Evolutionary conservation across 1,284 basidiomycete genomes (phyloP), one percentile per base, ranked within the genome.

Genomic region (Taiwanofungus camphoratus): DNA sequence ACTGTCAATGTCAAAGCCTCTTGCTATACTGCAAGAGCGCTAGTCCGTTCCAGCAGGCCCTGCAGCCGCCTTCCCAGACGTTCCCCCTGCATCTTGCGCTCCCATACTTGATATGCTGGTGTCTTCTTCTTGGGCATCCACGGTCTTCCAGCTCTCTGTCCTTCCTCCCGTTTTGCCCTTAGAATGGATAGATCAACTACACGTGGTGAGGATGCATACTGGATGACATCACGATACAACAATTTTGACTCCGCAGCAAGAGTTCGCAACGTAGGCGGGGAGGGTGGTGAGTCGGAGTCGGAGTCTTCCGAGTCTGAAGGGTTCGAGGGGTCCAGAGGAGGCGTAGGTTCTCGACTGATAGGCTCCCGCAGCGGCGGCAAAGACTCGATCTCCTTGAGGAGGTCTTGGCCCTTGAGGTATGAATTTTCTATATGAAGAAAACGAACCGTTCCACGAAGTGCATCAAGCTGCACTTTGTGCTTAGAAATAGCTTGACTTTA

Each of bases 351-450:
- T 19, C 74, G 67, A 21, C 58, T 63, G 47, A 68, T 45, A n/a
- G 71, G 69, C 36, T 67, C 64, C 3, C 73, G 67, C 8, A 94
- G 72, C 0, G 70, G 67, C 8, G 84, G 87, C 0, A 98, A 69
- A 3, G 78, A 62, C 49, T 87, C 76, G 44, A 98, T 80, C 55
- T 92, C 87, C 44, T 77, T 75, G 51, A 94, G 77, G 1, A 97
- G 71, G 57, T 92, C 90, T 59, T 89, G 84, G 2, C 91, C 87
- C 60, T 90, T 94, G 62, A 99, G 79, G 60, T 88, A 88, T 1
- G 88, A 79, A 62, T 99, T 99, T 64, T 99, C 95, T 27, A 76
- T 80, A 15, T 93, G 82, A 21, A 99, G 70, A 76, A 88, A 95
- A 21, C 88, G 81, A 20, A 99, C 79, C 0, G 92, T 92, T 2